phyloP scores from a whole-genome alignment of 192 early-diverging fungal species.

The Entophlyctis luteolus region DNA sequence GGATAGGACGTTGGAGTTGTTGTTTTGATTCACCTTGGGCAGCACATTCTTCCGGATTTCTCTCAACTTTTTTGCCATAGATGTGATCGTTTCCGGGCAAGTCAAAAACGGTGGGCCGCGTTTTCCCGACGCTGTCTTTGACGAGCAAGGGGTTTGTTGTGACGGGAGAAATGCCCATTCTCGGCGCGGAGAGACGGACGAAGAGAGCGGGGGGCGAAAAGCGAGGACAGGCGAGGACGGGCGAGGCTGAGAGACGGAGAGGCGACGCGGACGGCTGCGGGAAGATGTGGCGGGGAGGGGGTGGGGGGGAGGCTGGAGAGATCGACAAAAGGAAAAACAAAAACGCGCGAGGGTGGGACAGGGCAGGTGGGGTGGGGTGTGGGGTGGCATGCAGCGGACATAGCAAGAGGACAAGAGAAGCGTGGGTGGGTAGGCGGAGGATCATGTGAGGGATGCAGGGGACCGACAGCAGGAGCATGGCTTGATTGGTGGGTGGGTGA shows the following conservation, averaged over 20 bases:
- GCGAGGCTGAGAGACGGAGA: neutral
- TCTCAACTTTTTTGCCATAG: constrained; percentile 47
- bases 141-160: constrained; percentile 45
- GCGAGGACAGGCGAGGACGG: neutral
- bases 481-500: too few relatives aligned
- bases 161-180: constrained; percentile 12
- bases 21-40: constrained; percentile 47
- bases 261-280: too few relatives aligned
- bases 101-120: constrained; percentile 47
- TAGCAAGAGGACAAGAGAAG: too few relatives aligned
- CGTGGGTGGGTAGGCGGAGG: too few relatives aligned
- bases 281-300: too few relatives aligned
- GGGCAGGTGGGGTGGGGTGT: too few relatives aligned
- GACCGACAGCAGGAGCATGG: too few relatives aligned
- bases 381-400: too few relatives aligned
- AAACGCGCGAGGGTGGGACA: neutral
- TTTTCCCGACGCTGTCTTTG: constrained; percentile 45
- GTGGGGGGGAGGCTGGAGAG: neutral
- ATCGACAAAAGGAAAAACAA: neutral
- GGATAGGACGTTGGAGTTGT: too few relatives aligned
- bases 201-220: neutral
- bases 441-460: too few relatives aligned
- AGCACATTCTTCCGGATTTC: constrained; percentile 41
- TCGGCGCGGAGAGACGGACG: neutral
- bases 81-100: constrained; percentile 46